phyloP scores from a whole-genome alignment of 495 filamentous ascomycete genomes.

The Thermochaetoides thermophila region DNA sequence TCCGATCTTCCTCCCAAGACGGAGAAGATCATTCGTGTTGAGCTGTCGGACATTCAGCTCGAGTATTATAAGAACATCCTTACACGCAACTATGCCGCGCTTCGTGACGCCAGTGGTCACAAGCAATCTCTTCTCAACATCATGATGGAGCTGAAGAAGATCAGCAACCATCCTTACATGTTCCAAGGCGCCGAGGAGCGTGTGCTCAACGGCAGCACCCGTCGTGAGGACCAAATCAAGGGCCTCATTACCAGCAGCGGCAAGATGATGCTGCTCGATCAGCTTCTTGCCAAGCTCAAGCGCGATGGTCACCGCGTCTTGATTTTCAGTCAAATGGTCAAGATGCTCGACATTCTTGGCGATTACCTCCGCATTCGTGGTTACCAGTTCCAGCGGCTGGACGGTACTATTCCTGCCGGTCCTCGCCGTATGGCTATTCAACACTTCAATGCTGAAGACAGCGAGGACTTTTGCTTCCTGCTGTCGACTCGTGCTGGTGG shows the following conservation, averaged over 20 bases:
- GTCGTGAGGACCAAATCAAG: constrained; percentile 77
- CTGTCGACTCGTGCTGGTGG: constrained; percentile 92
- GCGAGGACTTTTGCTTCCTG: constrained; percentile 90
- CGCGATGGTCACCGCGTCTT: constrained; percentile 86
- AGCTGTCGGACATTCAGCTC: constrained; percentile 85
- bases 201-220: constrained; percentile 57
- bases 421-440: constrained; percentile 85
- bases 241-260: constrained; percentile 89
- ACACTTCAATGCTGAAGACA: constrained; percentile 90
- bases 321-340: constrained; percentile 99
- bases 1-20: constrained; percentile 91
- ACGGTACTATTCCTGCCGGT: constrained; percentile 81
- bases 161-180: constrained; percentile 97
- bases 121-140: constrained; percentile 96
- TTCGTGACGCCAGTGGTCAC: constrained; percentile 78
- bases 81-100: constrained; percentile 85
- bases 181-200: constrained; percentile 85
- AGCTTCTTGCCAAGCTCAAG: constrained; percentile 78
- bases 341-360: constrained; percentile 89
- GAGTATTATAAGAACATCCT: constrained; percentile 99
- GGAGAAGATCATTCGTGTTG: constrained; percentile 96
- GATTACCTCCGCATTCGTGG: constrained; percentile 84
- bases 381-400: constrained; percentile 83
- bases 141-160: constrained; percentile 99
- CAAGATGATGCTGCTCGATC: constrained; percentile 98